Evolutionary conservation across 148 eudicot species (phyloP).

Genomic region (Chenopodium album): DNA sequence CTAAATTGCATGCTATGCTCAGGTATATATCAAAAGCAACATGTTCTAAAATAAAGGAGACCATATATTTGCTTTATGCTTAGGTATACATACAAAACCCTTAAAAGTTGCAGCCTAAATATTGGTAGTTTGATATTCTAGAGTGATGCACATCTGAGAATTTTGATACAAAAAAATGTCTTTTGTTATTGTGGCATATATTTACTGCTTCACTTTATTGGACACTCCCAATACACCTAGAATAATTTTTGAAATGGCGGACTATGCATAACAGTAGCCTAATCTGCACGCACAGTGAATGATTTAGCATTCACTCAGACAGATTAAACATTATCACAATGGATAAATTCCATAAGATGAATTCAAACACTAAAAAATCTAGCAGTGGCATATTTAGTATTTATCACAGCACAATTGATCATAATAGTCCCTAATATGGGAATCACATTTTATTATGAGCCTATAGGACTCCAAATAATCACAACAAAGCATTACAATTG

Average conservation of each 20-base stretch:
- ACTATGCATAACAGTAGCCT: neutral
- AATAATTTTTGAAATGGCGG: neutral
- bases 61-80: too few species aligned
- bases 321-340: neutral
- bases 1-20: neutral
- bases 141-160: neutral
- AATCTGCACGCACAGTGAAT: neutral
- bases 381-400: neutral
- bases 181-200: neutral
- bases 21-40: neutral
- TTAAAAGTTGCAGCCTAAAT: neutral
- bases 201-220: neutral
- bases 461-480: constrained; percentile 10
- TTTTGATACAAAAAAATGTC: neutral
- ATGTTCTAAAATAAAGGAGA: too few species aligned
- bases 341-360: neutral
- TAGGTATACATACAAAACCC: too few species aligned
- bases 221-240: neutral
- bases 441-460: neutral
- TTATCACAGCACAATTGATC: neutral
- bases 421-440: neutral
- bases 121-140: neutral
- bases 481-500: constrained; percentile 10
- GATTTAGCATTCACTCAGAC: neutral
- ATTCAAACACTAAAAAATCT: neutral